A percentile compares a stretch with the other conserved stretches of the same genome.
phyloP scores from a whole-genome alignment of 768 basidiomycete species.

The Lyophyllum decastes region DNA sequence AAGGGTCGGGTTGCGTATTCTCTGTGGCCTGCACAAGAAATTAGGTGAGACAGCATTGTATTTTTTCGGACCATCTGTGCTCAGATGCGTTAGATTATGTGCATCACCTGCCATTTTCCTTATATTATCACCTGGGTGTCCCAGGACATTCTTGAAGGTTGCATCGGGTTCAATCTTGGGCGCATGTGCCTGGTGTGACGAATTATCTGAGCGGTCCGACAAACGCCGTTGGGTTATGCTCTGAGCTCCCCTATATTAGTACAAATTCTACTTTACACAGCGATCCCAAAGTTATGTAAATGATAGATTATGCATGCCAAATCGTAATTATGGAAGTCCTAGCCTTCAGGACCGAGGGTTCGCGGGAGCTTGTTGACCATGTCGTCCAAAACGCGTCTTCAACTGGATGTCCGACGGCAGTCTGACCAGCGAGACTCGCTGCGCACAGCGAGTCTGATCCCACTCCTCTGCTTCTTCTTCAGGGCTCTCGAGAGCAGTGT shows the following conservation, averaged over 20 bases:
- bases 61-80: no score
- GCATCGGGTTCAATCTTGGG: no score
- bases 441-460: conserved; percentile 82
- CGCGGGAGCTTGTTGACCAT: conserved; percentile 4
- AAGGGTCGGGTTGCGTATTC: no score
- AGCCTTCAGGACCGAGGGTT: not conserved
- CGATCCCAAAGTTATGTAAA: conserved; percentile 1
- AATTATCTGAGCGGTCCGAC: no score
- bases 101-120: no score
- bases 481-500: conserved; percentile 43
- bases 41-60: no score
- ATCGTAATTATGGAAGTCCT: not conserved
- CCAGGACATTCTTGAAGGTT: no score
- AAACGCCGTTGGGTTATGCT: no score
- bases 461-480: conserved; percentile 86
- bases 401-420: conserved; percentile 57
- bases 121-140: no score
- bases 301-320: conserved; percentile 7
- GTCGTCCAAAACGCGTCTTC: conserved; percentile 29
- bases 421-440: conserved; percentile 80
- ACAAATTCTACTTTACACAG: not conserved
- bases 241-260: not conserved
- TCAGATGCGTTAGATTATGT: no score
- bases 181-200: no score
- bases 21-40: no score